Evolutionary conservation across 208 protist genomes (phyloP), one percentile per base, ranked within the genome.

Genomic region (Crithidia thermophila): DNA sequence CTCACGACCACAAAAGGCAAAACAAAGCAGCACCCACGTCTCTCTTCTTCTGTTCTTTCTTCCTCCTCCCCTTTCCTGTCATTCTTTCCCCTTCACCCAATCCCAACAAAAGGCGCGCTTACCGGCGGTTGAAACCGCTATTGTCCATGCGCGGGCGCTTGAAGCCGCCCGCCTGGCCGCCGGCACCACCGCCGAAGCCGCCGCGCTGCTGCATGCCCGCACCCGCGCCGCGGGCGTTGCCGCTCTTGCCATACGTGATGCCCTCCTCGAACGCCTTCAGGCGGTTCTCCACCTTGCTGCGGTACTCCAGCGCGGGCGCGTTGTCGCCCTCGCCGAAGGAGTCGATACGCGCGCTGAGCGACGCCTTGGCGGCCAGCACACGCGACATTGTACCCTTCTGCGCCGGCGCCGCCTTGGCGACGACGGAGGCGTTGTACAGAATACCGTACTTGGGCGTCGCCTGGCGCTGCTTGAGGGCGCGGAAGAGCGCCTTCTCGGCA

Each of bases 381-480:
- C 91, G 86, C 31, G 91, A 96, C 87, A 96, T 96, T 69, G 98
- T 99, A 53, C 97, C 98, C 75, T 98, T 98, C 75, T 98, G 85
- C 46, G 97, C 91, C 16, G 85, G 69, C 18, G 85, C 67, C 31
- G 97, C 94, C 81, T 99, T 95, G 23, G 94, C 93, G 42, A 99
- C 95, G 14, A 99, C 73, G n/a, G 94, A 95, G 34, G 98, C 98
- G 76, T 99, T 98, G 91, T 99, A 99, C 28, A 99, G 94, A 20
- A 99, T 91, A 68, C 99, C 98, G 87, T 99, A 99, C 90, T 99
- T 99, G 58, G 99, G 99, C 30, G 99, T 99, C 11, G 99, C 96
- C 83, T 99, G 94, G 64, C 98, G 97, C 61, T 98, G 96, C 86
- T 99, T 99, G 31, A 99, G 84, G 21, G 96, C 96, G 53, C 96